phyloP scores from a whole-genome alignment of 2,329 filamentous ascomycete species.

The Lasiodiplodia theobromae region DNA sequence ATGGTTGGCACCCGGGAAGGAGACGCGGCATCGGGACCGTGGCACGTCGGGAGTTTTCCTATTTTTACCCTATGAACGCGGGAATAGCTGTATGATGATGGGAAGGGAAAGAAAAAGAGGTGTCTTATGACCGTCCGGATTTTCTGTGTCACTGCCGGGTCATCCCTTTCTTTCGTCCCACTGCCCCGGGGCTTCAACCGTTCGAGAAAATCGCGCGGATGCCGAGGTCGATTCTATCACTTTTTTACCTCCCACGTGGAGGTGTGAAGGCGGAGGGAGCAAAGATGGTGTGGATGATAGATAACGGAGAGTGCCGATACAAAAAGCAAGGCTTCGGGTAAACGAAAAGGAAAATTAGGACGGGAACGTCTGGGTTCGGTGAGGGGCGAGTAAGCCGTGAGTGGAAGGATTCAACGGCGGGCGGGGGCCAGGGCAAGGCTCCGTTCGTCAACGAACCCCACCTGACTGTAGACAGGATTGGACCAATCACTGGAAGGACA shows the following conservation, averaged over 20 bases:
- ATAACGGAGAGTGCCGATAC: constrained; percentile 11
- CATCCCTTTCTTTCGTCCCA: background rate
- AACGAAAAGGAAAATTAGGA: background rate
- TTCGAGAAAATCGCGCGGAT: background rate
- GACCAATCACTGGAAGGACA: constrained; percentile 6
- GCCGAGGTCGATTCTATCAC: background rate
- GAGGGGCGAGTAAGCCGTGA: background rate
- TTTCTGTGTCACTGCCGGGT: background rate
- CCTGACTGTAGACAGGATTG: background rate
- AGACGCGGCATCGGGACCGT: background rate
- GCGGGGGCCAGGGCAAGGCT: constrained; percentile 8
- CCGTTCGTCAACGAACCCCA: constrained; percentile 15
- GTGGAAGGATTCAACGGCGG: background rate
- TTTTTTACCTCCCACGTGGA: background rate
- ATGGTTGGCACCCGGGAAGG: background rate
- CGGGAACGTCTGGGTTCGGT: background rate
- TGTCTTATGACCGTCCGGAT: background rate
- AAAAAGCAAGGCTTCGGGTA: background rate
- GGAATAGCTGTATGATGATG: background rate
- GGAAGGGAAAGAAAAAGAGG: background rate
- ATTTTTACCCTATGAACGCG: background rate
- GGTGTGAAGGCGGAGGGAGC: background rate
- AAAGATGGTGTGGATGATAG: background rate
- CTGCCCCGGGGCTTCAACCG: background rate
- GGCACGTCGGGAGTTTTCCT: background rate